Conservation (phyloP, 192 early-diverging fungal genomes). For the Coemansia erecta region DNA sequence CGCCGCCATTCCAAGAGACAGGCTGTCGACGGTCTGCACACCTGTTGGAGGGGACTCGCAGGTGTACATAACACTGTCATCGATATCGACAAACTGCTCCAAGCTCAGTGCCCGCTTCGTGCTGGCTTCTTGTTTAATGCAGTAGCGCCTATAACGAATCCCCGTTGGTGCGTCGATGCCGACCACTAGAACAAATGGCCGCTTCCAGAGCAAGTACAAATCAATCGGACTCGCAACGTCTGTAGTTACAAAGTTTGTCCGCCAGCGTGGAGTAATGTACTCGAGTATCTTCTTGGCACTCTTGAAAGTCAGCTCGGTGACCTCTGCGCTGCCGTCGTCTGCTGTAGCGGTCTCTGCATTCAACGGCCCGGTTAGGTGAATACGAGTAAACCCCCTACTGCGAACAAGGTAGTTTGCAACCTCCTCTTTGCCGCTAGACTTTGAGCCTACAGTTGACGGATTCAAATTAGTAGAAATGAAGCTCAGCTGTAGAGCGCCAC, state of each 20-base stretch:
- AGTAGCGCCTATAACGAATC: constrained; percentile 64
- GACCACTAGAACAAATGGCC: constrained; percentile 81
- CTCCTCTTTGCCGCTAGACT: constrained; percentile 49
- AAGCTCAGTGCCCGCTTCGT: constrained; percentile 25
- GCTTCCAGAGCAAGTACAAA: constrained; percentile 59
- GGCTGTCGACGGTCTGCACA: neutral
- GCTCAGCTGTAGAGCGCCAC: neutral
- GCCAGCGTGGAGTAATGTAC: constrained; percentile 77
- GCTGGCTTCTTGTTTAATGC: constrained; percentile 27
- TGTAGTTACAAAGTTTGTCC: constrained; percentile 67
- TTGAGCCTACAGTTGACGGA: constrained; percentile 27
- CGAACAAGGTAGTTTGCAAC: constrained; percentile 28
- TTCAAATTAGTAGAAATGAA: neutral
- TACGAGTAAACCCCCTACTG: constrained; percentile 17
- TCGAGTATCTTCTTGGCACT: constrained; percentile 59
- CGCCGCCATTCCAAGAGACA: constrained; percentile 8
- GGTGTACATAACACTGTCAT: constrained; percentile 56
- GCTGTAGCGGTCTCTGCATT: neutral
- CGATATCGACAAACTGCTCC: constrained; percentile 60
- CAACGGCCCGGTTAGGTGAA: constrained; percentile 7
- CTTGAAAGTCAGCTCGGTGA: constrained; percentile 45
- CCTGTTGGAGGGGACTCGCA: constrained; percentile 12
- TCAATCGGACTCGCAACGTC: constrained; percentile 57
- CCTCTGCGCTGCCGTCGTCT: neutral
- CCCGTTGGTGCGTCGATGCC: constrained; percentile 79